Conservation (phyloP, 2,329 filamentous ascomycete species). For the Phaeosphaeria sp. region DNA sequence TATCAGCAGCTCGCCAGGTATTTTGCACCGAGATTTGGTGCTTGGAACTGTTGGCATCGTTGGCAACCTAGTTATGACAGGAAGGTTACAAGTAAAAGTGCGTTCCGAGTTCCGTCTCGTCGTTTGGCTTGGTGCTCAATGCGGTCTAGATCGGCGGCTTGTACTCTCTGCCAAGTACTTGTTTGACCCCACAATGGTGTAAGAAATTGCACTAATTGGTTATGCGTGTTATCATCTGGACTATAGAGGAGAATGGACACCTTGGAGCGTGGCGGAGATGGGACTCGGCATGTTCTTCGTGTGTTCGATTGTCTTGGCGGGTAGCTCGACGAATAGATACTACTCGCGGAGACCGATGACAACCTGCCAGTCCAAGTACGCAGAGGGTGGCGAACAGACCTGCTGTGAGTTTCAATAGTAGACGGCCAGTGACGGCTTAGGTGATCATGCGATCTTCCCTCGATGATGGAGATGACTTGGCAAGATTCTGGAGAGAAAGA, state of each 20-base stretch:
- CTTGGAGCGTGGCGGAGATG: conserved; percentile 18
- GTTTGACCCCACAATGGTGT: conserved; percentile 1
- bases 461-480: no score
- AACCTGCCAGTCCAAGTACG: neutral
- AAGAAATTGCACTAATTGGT: conserved; percentile 6
- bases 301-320: conserved; percentile 15
- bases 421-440: neutral
- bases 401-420: neutral
- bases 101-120: conserved; percentile 32
- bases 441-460: no score
- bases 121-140: conserved; percentile 6
- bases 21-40: conserved; percentile 5
- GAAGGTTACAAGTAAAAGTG: conserved; percentile 26
- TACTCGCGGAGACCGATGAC: neutral
- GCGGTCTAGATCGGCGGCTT: conserved; percentile 15
- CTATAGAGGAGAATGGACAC: neutral
- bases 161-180: conserved; percentile 13
- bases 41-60: conserved; percentile 28
- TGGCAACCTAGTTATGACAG: conserved; percentile 21
- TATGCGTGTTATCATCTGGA: neutral
- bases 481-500: no score
- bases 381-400: neutral
- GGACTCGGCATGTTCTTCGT: conserved; percentile 18
- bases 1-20: neutral
- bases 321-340: neutral